Conservation (phyloP, 306 rosid species). For the Lablab purpureus region DNA sequence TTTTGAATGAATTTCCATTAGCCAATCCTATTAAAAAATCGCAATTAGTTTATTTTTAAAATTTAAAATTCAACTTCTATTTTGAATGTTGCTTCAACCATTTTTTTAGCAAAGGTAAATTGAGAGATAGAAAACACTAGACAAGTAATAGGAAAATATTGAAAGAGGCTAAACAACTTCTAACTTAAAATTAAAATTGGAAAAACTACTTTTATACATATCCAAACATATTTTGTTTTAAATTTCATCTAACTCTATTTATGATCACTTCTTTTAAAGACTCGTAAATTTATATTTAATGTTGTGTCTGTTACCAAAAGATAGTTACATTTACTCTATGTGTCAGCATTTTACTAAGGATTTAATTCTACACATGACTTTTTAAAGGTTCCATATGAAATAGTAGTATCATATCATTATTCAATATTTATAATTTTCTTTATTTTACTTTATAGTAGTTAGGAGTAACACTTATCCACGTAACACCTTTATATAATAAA, state of each 20-base stretch:
- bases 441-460: neutral
- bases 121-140: too few species aligned
- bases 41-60: too few species aligned
- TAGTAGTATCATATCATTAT: neutral
- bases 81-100: too few species aligned
- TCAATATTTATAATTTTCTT: neutral
- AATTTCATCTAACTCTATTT: neutral
- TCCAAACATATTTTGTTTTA: too few species aligned
- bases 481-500: neutral
- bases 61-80: too few species aligned
- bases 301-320: neutral
- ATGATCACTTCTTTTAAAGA: neutral
- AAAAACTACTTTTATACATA: too few species aligned
- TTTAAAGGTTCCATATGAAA: neutral
- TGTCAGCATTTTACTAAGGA: neutral
- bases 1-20: too few species aligned
- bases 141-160: too few species aligned
- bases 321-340: neutral
- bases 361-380: neutral
- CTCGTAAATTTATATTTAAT: neutral
- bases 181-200: too few species aligned
- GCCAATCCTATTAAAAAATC: too few species aligned
- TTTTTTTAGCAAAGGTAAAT: too few species aligned
- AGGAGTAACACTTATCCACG: neutral
- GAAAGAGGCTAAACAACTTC: too few species aligned